phyloP scores from a whole-genome alignment of 2,329 filamentous ascomycete species.

The Scytalidium sp. region DNA sequence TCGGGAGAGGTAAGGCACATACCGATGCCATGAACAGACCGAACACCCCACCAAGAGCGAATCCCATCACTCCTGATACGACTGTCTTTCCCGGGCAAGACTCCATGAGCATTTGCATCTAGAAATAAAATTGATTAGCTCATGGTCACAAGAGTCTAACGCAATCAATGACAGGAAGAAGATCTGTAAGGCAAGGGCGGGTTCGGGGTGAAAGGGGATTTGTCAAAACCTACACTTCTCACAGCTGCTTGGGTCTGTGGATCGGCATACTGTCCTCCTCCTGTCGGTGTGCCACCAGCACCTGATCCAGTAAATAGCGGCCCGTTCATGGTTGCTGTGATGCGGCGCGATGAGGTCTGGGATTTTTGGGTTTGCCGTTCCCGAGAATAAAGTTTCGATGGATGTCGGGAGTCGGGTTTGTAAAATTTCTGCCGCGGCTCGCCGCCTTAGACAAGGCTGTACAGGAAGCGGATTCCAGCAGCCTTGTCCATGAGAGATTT shows the following conservation, averaged over 20 bases:
- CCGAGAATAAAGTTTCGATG: background rate
- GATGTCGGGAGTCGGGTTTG: background rate
- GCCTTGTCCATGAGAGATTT: no score
- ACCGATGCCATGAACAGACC: slow-evolving; percentile 98
- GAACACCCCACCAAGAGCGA: slow-evolving; percentile 89
- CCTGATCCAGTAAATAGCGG: slow-evolving; percentile 14
- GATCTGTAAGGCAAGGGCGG: background rate
- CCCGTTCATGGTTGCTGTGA: slow-evolving; percentile 18
- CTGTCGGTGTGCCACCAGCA: slow-evolving; percentile 9
- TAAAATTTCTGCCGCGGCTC: background rate
- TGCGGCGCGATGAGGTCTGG: background rate
- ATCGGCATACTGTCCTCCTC: slow-evolving; percentile 14
- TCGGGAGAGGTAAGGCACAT: slow-evolving; percentile 35
- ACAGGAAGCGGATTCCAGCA: background rate
- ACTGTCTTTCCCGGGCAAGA: slow-evolving; percentile 86
- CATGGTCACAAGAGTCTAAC: background rate
- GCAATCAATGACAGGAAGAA: slow-evolving; percentile 1
- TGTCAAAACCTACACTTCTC: slow-evolving; percentile 27
- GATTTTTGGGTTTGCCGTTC: background rate
- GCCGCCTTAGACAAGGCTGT: background rate
- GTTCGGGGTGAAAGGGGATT: no score
- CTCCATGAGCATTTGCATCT: slow-evolving; percentile 63
- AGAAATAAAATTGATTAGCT: slow-evolving; percentile 1
- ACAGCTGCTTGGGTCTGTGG: slow-evolving; percentile 26
- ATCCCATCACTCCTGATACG: slow-evolving; percentile 90